These are phyloP conservation scores for Barnettozyma hawaiiensis DNA, from an alignment of 1,139 yeast genomes.

Conservation along the genomic window DNA sequence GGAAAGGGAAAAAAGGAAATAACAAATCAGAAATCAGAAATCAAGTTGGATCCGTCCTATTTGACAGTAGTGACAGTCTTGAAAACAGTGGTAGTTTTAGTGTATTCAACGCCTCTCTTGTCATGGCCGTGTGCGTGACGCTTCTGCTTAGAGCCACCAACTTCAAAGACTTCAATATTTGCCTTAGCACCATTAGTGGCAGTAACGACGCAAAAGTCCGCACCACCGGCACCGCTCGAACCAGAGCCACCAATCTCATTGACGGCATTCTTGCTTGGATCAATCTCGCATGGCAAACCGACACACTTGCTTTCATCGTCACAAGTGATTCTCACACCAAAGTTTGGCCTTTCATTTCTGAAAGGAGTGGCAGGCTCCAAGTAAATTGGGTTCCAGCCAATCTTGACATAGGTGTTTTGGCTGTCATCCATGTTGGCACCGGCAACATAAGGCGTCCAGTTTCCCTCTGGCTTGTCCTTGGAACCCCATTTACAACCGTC, in stretches of 20 bases:
- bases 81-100: constrained; percentile 7
- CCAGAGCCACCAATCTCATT: constrained; percentile 42
- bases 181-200: constrained; percentile 62
- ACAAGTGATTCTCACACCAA: constrained; percentile 71
- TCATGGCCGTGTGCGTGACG: constrained; percentile 13
- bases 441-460: constrained; percentile 92
- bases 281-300: constrained; percentile 75
- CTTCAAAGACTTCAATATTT: constrained; percentile 62
- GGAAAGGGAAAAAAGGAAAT: neutral
- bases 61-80: constrained; percentile 9
- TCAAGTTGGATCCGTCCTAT: neutral
- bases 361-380: constrained; percentile 53
- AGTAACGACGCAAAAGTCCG: constrained; percentile 76
- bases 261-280: constrained; percentile 56
- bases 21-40: neutral
- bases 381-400: constrained; percentile 89
- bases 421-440: constrained; percentile 73
- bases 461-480: constrained; percentile 60
- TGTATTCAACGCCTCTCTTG: constrained; percentile 3
- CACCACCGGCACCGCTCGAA: constrained; percentile 55
- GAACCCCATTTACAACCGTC: constrained; percentile 89
- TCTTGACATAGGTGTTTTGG: constrained; percentile 70
- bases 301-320: constrained; percentile 60
- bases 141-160: constrained; percentile 16
- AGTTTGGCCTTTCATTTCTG: constrained; percentile 49